phyloP scores from a whole-genome alignment of 208 protist species.

The Crithidia brevicula region DNA sequence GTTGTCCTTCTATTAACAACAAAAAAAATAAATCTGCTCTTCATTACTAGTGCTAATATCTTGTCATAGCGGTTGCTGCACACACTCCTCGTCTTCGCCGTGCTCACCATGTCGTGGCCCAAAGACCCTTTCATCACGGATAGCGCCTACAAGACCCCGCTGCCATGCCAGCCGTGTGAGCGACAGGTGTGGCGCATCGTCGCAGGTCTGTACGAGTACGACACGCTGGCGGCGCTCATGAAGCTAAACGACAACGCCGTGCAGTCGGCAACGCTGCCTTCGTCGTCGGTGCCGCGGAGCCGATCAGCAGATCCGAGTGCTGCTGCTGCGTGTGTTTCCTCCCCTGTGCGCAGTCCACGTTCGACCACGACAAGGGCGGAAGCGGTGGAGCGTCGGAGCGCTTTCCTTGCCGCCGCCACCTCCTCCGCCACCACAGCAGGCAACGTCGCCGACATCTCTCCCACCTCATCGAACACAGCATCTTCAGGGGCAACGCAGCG shows the following conservation, averaged over 20 bases:
- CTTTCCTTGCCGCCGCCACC: slow-evolving; percentile 10
- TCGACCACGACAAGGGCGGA: slow-evolving; percentile 1
- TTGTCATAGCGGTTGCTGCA: too few relatives aligned
- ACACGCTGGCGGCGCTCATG: slow-evolving; percentile 10
- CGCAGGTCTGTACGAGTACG: slow-evolving; percentile 23
- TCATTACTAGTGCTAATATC: too few relatives aligned
- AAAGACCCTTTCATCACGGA: slow-evolving; percentile 32
- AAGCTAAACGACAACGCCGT: slow-evolving; percentile 1
- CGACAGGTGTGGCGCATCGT: slow-evolving; percentile 41
- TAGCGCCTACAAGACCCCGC: slow-evolving; percentile 35
- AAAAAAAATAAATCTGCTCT: slow-evolving; percentile 5
- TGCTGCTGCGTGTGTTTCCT: too few relatives aligned
- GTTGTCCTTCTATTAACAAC: too few relatives aligned
- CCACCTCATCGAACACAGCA: background rate
- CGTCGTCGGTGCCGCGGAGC: too few relatives aligned
- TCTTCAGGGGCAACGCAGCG: background rate
- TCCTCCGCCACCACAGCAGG: too few relatives aligned
- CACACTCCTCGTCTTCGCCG: background rate
- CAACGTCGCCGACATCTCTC: background rate
- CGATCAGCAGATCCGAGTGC: too few relatives aligned
- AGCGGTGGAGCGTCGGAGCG: slow-evolving; percentile 10
- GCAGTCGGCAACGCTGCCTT: too few relatives aligned
- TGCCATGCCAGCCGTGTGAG: slow-evolving; percentile 35
- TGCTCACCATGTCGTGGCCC: slow-evolving; percentile 19
- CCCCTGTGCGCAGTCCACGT: background rate